Conservation (phyloP, 768 basidiomycete genomes). For the Sporobolomyces pararoseus region DNA sequence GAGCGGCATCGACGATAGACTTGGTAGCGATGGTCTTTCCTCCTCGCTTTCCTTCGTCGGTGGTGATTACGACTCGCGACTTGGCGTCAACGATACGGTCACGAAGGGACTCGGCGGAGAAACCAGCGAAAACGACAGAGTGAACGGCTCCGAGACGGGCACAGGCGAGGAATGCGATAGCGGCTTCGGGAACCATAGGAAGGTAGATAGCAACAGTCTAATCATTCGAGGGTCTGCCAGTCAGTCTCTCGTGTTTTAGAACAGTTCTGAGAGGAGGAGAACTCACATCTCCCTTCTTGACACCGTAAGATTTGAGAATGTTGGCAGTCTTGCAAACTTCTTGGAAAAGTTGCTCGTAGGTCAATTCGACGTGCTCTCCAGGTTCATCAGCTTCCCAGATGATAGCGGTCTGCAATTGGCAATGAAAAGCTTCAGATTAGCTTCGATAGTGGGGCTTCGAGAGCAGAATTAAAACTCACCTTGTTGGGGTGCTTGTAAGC, state of each 20-base stretch:
- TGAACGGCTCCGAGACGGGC: slow-evolving; percentile 95
- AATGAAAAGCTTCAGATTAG: neutral
- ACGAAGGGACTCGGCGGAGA: slow-evolving; percentile 87
- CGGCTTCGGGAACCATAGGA: slow-evolving; percentile 83
- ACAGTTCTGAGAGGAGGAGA: neutral
- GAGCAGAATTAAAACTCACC: slow-evolving; percentile 42
- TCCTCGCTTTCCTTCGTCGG: slow-evolving; percentile 88
- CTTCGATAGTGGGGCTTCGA: slow-evolving; percentile 1
- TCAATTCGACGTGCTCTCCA: slow-evolving; percentile 67
- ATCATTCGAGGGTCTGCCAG: neutral
- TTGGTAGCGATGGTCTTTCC: slow-evolving; percentile 94
- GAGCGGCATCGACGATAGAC: slow-evolving; percentile 83
- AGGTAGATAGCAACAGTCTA: slow-evolving; percentile 81
- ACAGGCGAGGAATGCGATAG: slow-evolving; percentile 94
- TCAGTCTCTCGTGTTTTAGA: neutral
- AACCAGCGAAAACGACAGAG: slow-evolving; percentile 96
- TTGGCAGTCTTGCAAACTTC: slow-evolving; percentile 88
- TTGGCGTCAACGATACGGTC: slow-evolving; percentile 87
- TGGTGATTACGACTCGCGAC: slow-evolving; percentile 86
- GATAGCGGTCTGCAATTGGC: slow-evolving; percentile 85
- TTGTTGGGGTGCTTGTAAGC: slow-evolving; percentile 79
- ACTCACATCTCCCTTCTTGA: slow-evolving; percentile 81
- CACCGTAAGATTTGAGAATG: slow-evolving; percentile 78
- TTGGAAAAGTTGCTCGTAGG: slow-evolving; percentile 78
- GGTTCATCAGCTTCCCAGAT: slow-evolving; percentile 99